These are phyloP conservation scores for Phaeotremella skinneri DNA, from an alignment of 768 basidiomycete species.

Conservation along the genomic window DNA sequence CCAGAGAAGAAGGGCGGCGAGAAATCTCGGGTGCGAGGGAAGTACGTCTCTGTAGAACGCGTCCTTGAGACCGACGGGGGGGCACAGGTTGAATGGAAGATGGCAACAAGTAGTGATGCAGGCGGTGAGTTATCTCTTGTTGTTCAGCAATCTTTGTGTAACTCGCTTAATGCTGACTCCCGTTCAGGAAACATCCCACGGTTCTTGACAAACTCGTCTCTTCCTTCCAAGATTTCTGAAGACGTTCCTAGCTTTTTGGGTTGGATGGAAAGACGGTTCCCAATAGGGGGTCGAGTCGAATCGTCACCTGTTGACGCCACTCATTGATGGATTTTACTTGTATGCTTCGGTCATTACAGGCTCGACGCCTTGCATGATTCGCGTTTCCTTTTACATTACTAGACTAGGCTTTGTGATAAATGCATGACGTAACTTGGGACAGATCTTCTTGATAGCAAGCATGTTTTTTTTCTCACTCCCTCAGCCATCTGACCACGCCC, in stretches of 20 bases:
- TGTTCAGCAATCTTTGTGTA: neutral
- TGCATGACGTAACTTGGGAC: too few relatives aligned
- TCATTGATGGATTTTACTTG: neutral
- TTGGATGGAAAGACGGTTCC: conserved; percentile 40
- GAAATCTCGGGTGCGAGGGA: conserved; percentile 38
- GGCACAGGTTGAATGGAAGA: conserved; percentile 46
- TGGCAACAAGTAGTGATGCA: conserved; percentile 48
- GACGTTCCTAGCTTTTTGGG: conserved; percentile 50
- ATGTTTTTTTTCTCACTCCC: too few relatives aligned
- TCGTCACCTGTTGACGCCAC: conserved; percentile 1
- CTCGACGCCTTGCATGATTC: too few relatives aligned
- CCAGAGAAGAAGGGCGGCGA: conserved; percentile 36
- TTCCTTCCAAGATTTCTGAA: conserved; percentile 46
- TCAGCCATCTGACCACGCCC: too few relatives aligned
- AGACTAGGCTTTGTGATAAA: too few relatives aligned
- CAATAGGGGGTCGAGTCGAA: conserved; percentile 12
- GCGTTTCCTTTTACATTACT: too few relatives aligned
- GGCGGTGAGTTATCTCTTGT: conserved; percentile 38
- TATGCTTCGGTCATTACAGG: too few relatives aligned
- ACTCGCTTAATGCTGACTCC: neutral
- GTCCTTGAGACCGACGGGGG: conserved; percentile 38
- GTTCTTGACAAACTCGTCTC: conserved; percentile 43
- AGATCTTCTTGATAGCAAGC: too few relatives aligned
- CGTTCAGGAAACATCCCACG: conserved; percentile 43
- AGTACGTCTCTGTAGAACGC: conserved; percentile 48